Conservation (phyloP, 2,329 filamentous ascomycete genomes). For the Fusarium hainanense region DNA sequence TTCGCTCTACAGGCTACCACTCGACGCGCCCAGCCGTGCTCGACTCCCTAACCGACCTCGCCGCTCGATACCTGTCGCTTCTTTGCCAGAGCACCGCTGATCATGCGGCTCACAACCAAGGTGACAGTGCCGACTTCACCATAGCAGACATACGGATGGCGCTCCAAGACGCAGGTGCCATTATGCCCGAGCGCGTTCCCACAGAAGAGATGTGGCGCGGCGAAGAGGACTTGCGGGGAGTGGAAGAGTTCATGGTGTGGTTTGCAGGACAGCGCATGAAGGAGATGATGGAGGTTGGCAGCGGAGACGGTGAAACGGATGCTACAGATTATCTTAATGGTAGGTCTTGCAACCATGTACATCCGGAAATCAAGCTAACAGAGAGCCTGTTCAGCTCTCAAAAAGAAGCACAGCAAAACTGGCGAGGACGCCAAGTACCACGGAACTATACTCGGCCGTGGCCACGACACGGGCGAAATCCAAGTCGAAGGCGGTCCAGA, state of each 20-base stretch:
- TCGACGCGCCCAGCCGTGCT: conserved; percentile 82
- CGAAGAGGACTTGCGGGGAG: conserved; percentile 80
- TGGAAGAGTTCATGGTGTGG: conserved; percentile 84
- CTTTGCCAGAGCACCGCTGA: conserved; percentile 78
- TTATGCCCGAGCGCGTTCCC: conserved; percentile 74
- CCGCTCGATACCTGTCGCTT: conserved; percentile 80
- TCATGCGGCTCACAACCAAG: conserved; percentile 76
- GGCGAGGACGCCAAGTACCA: conserved; percentile 88
- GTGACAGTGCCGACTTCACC: conserved; percentile 59
- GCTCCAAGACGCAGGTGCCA: conserved; percentile 80
- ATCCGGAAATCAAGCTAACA: conserved; percentile 47
- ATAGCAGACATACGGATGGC: conserved; percentile 87
- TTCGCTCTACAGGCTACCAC: conserved; percentile 92
- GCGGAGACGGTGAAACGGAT: conserved; percentile 72
- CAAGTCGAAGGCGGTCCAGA: conserved; percentile 78
- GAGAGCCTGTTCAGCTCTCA: conserved; percentile 70
- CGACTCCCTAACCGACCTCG: conserved; percentile 88
- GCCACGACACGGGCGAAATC: conserved; percentile 76
- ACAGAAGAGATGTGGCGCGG: conserved; percentile 76
- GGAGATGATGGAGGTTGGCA: conserved; percentile 85
- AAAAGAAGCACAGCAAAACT: conserved; percentile 92
- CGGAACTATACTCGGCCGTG: conserved; percentile 83
- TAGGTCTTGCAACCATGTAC: conserved; percentile 49
- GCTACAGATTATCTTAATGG: conserved; percentile 77
- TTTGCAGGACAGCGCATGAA: conserved; percentile 77